These are phyloP conservation scores for Trichoderma sp. DNA, from an alignment of 2,329 filamentous ascomycete species.

Conservation along the genomic window DNA sequence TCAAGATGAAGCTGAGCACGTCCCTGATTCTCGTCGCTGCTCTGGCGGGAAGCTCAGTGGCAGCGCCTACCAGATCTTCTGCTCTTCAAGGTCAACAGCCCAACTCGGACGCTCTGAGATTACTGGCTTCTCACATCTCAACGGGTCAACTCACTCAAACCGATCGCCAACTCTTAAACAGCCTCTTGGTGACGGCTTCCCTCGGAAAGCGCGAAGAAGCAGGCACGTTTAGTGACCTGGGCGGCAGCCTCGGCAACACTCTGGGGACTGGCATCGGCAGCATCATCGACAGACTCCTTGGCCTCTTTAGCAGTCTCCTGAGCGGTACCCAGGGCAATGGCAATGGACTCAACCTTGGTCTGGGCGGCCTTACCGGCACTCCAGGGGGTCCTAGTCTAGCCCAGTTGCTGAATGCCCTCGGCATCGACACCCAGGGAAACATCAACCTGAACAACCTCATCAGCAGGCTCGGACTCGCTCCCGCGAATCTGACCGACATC, in stretches of 20 bases:
- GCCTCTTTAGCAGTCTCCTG: neutral
- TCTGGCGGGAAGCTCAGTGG: constrained; percentile 2
- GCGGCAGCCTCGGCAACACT: neutral
- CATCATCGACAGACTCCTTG: neutral
- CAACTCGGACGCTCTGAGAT: neutral
- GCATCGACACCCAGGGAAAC: neutral
- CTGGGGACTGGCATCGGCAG: neutral
- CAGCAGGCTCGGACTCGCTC: neutral
- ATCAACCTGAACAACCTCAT: neutral
- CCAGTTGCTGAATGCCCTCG: neutral
- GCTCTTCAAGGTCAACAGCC: neutral
- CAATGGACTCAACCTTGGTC: neutral
- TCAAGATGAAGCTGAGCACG: constrained; percentile 4
- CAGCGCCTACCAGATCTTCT: neutral
- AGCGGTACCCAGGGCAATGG: neutral
- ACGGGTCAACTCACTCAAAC: constrained; percentile 1
- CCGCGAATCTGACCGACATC: neutral
- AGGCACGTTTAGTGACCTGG: neutral
- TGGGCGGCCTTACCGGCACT: neutral
- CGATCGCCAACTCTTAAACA: neutral
- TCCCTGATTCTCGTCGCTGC: constrained; percentile 4
- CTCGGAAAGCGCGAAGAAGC: constrained; percentile 1
- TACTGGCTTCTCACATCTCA: neutral
- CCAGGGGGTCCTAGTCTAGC: neutral
- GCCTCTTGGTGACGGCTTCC: neutral